These are phyloP conservation scores for Silene conica DNA, from an alignment of 148 eudicot species.

Conservation along the genomic window DNA sequence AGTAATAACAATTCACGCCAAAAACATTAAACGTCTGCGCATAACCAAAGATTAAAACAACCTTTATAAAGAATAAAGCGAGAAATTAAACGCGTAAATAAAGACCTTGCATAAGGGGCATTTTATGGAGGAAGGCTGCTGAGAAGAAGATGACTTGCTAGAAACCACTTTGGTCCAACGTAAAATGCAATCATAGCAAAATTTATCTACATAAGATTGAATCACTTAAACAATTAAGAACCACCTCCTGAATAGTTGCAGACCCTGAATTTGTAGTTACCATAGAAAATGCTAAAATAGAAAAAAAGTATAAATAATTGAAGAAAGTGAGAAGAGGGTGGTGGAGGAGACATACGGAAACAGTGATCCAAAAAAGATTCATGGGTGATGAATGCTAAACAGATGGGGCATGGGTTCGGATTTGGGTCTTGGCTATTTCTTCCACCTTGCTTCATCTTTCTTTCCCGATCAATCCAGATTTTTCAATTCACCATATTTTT, in stretches of 20 bases:
- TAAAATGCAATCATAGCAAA: conserved; percentile 67
- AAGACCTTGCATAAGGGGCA: conserved; percentile 91
- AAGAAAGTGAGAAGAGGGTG: conserved; percentile 13
- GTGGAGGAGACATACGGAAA: conserved; percentile 47
- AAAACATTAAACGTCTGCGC: background rate
- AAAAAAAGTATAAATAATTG: no score
- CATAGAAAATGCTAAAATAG: no score
- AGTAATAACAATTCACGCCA: background rate
- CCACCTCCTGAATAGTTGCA: background rate
- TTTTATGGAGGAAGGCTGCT: conserved; percentile 43
- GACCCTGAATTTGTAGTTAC: no score
- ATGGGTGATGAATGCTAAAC: background rate
- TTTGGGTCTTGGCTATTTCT: background rate
- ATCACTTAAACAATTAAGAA: background rate
- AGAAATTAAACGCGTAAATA: no score
- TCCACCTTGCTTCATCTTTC: background rate
- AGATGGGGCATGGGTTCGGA: conserved; percentile 5
- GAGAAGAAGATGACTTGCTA: conserved; percentile 35
- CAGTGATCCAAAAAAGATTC: conserved; percentile 62
- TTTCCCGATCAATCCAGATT: background rate
- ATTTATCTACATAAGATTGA: conserved; percentile 46
- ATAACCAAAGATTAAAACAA: background rate
- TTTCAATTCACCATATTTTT: no score
- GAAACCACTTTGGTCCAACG: conserved; percentile 71
- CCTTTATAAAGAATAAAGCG: no score